phyloP scores from a whole-genome alignment of 2,329 filamentous ascomycete species.

The Fusarium pilosicola region DNA sequence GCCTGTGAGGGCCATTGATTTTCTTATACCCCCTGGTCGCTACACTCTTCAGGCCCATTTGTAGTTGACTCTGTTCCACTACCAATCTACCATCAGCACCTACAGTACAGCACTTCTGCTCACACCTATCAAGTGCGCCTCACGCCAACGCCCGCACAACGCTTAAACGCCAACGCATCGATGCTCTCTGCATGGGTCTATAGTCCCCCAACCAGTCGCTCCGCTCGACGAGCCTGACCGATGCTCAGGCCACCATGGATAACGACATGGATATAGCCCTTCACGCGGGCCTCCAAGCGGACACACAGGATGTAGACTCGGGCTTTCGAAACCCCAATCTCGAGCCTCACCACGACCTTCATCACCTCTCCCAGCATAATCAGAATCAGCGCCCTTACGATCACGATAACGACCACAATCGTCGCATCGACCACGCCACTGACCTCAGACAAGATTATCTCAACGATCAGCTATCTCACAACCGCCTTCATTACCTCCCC shows the following conservation, averaged over 20 bases:
- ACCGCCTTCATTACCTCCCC: slow-evolving; percentile 29
- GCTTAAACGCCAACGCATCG: slow-evolving; percentile 56
- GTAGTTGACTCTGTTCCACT: slow-evolving; percentile 3
- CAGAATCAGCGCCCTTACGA: slow-evolving; percentile 44
- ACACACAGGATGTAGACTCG: slow-evolving; percentile 41
- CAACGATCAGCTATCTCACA: slow-evolving; percentile 39
- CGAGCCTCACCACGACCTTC: slow-evolving; percentile 38
- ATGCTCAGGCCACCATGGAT: slow-evolving; percentile 62
- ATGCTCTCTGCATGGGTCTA: slow-evolving; percentile 59
- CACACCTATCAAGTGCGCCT: slow-evolving; percentile 39
- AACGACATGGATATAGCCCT: slow-evolving; percentile 49
- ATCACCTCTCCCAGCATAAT: slow-evolving; percentile 46
- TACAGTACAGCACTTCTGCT: slow-evolving; percentile 29
- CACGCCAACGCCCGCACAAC: slow-evolving; percentile 48
- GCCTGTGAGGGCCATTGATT: slow-evolving; percentile 32
- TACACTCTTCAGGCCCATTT: slow-evolving; percentile 17
- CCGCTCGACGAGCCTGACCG: slow-evolving; percentile 55
- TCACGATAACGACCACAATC: slow-evolving; percentile 45
- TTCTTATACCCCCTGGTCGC: slow-evolving; percentile 31
- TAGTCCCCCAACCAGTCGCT: slow-evolving; percentile 55
- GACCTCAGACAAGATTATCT: slow-evolving; percentile 29
- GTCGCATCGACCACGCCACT: slow-evolving; percentile 34
- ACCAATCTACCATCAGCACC: not conserved
- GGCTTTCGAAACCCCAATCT: slow-evolving; percentile 35
- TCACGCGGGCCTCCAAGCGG: slow-evolving; percentile 44